Evolutionary conservation across 805 yeast species (phyloP), one percentile per base, ranked within the genome.

Genomic region (Saccharomycopsis sp.): DNA sequence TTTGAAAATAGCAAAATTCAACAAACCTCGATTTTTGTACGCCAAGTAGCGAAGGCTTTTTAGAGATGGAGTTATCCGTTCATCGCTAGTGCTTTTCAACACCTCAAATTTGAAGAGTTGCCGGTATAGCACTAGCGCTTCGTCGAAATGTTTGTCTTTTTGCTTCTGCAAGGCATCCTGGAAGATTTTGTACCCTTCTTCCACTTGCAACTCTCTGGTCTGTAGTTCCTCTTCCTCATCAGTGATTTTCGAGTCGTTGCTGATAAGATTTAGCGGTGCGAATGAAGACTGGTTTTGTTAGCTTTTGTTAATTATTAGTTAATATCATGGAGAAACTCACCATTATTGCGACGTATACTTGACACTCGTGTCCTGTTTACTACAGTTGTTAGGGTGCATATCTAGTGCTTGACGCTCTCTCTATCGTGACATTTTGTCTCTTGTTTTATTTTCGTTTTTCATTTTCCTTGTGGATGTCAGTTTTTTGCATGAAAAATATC

Each of bases 121-220:
- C 23, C 79, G 79, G 68, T 90, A 94, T 16, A 74, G 70, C 0
- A 64, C 63, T 47, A 77, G 76, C 0, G 97, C 85, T 2, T 72
- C 75, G 0, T 69, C 70, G 60, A 75, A 78, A 1, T 79, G 66
- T 2, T 72, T 70, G 0, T 72, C 68, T 61, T 83, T 82, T 63
- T 94, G 92, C 8, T 72, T 72, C 8, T 71, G 69, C 50, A 94
- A 73, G 0, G 97, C 97, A 20, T 71, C 70, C 64, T 89, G 89
- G 67, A 87, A 90, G 12, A 84, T 71, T 63, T 81, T 82, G 68
- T 87, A 85, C 2, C 96, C 94, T 66, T 87, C 88, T 69, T 94
- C 98, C 20, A 81, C 80, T 65, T 92, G 97, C 23, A 92, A 74
- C 68, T 94, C 99, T 52, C 97, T 75, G 1, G 97, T 87, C 66